Evolutionary conservation across 495 filamentous ascomycete species (phyloP).

Genomic region (Penicillium fimorum): DNA sequence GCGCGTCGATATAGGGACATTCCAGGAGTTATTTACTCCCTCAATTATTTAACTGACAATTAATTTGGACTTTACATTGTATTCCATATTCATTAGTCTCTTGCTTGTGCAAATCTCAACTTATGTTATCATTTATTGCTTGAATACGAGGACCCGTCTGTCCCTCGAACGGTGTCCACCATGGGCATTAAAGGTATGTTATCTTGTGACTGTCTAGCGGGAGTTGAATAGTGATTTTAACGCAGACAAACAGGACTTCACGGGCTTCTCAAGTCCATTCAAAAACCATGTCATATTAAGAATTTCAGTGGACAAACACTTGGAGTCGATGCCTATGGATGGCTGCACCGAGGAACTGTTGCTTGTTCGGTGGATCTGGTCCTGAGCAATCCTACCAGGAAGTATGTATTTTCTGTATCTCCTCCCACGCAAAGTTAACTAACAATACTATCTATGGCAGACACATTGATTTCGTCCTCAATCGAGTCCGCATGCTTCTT

Average conservation of each 20-base stretch:
- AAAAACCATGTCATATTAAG: constrained; percentile 80
- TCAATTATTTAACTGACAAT: constrained; percentile 11
- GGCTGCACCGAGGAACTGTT: constrained; percentile 92
- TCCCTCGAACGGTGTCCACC: constrained; percentile 34
- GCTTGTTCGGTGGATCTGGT: constrained; percentile 91
- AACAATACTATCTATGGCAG: constrained; percentile 40
- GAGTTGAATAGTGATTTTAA: constrained; percentile 1
- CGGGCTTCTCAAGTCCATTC: constrained; percentile 91
- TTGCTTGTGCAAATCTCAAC: constrained; percentile 8
- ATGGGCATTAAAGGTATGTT: constrained; percentile 72
- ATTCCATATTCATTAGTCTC: constrained; percentile 6
- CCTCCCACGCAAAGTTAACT: background rate
- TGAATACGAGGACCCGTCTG: constrained; percentile 35
- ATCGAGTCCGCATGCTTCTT: constrained; percentile 86
- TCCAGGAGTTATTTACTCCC: constrained; percentile 30
- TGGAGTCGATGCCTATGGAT: constrained; percentile 94
- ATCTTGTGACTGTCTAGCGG: background rate
- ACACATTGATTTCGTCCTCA: constrained; percentile 89
- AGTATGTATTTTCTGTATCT: constrained; percentile 50
- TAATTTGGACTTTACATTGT: constrained; percentile 4
- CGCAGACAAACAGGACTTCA: constrained; percentile 63
- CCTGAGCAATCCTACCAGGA: constrained; percentile 79
- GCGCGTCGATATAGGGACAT: constrained; percentile 32
- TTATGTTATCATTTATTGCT: constrained; percentile 21
- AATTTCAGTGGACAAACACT: constrained; percentile 86